A percentile compares a stretch with the other conserved stretches of the same genome.
These are phyloP conservation scores for Ambrosia trifida DNA, from an alignment of 129 eudicot species.

Conservation along the genomic window DNA sequence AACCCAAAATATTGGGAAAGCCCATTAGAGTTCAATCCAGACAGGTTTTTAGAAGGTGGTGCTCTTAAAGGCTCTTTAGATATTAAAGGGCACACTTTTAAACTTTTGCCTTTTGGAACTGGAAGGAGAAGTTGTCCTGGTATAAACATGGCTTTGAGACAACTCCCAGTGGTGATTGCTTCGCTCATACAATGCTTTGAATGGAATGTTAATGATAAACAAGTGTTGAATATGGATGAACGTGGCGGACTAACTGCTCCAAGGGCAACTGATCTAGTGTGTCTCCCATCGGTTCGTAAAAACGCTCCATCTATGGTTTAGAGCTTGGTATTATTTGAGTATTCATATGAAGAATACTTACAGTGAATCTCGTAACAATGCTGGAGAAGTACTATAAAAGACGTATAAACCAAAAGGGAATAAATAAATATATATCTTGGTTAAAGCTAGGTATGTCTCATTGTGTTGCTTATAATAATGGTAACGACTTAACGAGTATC, in stretches of 20 bases:
- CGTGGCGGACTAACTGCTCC: constrained; percentile 56
- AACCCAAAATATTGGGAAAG: constrained; percentile 45
- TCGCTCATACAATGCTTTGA: constrained; percentile 59
- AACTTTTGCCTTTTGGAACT: constrained; percentile 60
- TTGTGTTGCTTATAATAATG: too few species aligned
- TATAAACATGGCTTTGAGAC: constrained; percentile 41
- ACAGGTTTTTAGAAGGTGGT: constrained; percentile 37
- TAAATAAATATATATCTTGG: too few species aligned
- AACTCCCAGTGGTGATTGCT: constrained; percentile 37
- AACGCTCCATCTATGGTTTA: background rate
- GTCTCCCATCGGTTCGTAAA: constrained; percentile 32
- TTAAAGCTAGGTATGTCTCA: too few species aligned
- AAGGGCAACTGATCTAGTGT: constrained; percentile 48
- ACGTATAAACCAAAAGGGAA: too few species aligned
- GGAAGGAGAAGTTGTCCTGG: constrained; percentile 67
- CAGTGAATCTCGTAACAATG: too few species aligned
- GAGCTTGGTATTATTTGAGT: too few species aligned
- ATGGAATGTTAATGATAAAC: constrained; percentile 36
- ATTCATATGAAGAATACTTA: too few species aligned
- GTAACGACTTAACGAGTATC: too few species aligned
- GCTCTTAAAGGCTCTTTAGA: constrained; percentile 30
- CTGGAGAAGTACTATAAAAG: too few species aligned
- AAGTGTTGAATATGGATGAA: constrained; percentile 35
- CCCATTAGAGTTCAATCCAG: constrained; percentile 51
- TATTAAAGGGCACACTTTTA: constrained; percentile 49